phyloP scores from a whole-genome alignment of 306 rosid genomes.

The Hippophae rhamnoides region DNA sequence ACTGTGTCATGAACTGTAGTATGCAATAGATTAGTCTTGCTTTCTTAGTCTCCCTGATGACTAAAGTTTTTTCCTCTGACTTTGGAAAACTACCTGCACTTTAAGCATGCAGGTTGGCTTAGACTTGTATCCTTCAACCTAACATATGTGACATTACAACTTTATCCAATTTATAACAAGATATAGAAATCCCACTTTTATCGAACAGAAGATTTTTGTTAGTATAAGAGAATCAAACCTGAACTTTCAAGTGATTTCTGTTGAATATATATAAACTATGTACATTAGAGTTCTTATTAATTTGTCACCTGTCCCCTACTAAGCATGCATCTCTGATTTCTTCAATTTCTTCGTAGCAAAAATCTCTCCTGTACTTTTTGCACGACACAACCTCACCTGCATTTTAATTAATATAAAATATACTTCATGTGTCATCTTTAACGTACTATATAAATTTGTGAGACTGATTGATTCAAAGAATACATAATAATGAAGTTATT shows the following conservation, averaged over 20 bases:
- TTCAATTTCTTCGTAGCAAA: constrained; percentile 94
- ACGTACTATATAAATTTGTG: no score
- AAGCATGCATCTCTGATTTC: constrained; percentile 99
- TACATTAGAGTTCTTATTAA: background rate
- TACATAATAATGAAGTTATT: background rate
- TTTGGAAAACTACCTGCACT: no score
- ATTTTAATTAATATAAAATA: background rate
- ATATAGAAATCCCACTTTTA: background rate
- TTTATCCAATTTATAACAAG: background rate
- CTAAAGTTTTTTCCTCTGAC: no score
- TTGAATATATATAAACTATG: background rate
- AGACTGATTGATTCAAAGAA: no score
- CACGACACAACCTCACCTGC: constrained; percentile 90
- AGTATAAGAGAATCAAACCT: constrained; percentile 34
- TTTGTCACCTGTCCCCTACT: constrained; percentile 93
- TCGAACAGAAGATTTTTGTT: background rate
- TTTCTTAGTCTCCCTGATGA: no score
- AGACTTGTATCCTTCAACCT: no score
- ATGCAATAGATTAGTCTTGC: no score
- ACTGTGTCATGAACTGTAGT: no score
- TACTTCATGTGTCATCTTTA: background rate
- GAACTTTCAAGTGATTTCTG: constrained; percentile 71
- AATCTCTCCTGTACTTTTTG: constrained; percentile 70
- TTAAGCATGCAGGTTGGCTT: no score
- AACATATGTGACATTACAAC: background rate